A percentile compares a stretch with the other conserved stretches of the same genome.
These are phyloP conservation scores for Pyrenophora tritici-repentis DNA, from an alignment of 2,329 filamentous ascomycete genomes.

Conservation along the genomic window DNA sequence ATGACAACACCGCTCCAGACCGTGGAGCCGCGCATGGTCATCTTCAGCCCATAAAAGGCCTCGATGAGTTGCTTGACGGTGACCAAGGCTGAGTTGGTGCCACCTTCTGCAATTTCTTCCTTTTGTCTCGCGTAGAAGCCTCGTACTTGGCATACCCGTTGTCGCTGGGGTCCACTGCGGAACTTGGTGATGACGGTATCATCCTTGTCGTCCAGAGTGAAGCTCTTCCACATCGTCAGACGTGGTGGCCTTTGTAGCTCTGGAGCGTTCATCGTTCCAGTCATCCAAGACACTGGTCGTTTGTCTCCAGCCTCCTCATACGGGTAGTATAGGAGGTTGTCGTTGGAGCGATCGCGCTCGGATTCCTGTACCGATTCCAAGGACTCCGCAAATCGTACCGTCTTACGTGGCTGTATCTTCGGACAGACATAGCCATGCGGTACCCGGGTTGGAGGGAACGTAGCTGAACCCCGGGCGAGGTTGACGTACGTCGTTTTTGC, in stretches of 20 bases:
- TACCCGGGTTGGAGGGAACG: no score
- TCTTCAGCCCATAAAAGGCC: neutral
- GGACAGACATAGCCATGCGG: no score
- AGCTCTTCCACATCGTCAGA: neutral
- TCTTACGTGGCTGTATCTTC: no score
- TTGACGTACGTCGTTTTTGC: no score
- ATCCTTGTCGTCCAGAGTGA: neutral
- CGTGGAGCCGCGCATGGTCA: neutral
- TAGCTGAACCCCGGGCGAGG: no score
- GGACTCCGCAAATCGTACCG: no score
- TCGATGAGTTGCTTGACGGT: neutral
- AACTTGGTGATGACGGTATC: neutral
- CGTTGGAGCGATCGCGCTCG: neutral
- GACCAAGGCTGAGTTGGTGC: neutral
- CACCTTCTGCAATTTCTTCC: neutral
- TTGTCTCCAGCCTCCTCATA: neutral
- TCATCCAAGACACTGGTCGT: constrained; percentile 1
- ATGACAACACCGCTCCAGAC: neutral
- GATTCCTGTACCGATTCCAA: no score
- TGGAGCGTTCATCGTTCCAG: neutral
- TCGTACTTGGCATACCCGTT: neutral
- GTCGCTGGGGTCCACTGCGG: neutral
- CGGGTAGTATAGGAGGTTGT: neutral
- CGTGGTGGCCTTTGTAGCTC: neutral
- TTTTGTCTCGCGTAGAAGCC: neutral